Evolutionary conservation across 1,284 basidiomycete genomes (phyloP).

Genomic region (Trametes polyzona): DNA sequence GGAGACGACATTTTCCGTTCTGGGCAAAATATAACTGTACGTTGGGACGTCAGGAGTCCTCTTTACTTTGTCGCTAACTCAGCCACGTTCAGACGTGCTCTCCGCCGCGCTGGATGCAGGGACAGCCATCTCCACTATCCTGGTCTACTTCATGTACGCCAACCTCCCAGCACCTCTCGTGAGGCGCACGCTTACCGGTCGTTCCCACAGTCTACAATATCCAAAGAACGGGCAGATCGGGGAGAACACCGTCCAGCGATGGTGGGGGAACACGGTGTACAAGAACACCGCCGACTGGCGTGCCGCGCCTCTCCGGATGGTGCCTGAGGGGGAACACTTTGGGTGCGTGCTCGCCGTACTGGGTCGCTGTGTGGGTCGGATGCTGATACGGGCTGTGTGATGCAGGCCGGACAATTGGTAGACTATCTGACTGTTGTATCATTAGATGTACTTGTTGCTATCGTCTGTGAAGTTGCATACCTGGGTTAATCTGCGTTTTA

Average conservation of each 20-base stretch:
- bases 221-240: slow-evolving; percentile 50
- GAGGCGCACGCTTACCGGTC: neutral
- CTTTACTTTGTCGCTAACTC: neutral
- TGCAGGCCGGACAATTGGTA: slow-evolving; percentile 23
- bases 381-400: neutral
- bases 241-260: slow-evolving; percentile 36
- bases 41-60: slow-evolving; percentile 3
- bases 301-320: slow-evolving; percentile 29
- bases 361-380: neutral
- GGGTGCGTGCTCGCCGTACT: slow-evolving; percentile 30
- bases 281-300: slow-evolving; percentile 39
- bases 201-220: slow-evolving; percentile 42
- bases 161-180: neutral
- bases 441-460: slow-evolving; percentile 24
- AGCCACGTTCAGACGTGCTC: slow-evolving; percentile 42
- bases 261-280: slow-evolving; percentile 50
- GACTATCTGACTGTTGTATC: slow-evolving; percentile 22
- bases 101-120: slow-evolving; percentile 57
- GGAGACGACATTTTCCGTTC: slow-evolving; percentile 42
- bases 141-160: slow-evolving; percentile 50
- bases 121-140: slow-evolving; percentile 45
- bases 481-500: neutral
- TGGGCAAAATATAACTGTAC: slow-evolving; percentile 53
- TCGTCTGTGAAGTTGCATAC: slow-evolving; percentile 1
- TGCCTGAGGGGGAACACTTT: slow-evolving; percentile 34